These are phyloP conservation scores for Agaricus sinodeliciosus DNA, from an alignment of 768 basidiomycete species.

Conservation along the genomic window DNA sequence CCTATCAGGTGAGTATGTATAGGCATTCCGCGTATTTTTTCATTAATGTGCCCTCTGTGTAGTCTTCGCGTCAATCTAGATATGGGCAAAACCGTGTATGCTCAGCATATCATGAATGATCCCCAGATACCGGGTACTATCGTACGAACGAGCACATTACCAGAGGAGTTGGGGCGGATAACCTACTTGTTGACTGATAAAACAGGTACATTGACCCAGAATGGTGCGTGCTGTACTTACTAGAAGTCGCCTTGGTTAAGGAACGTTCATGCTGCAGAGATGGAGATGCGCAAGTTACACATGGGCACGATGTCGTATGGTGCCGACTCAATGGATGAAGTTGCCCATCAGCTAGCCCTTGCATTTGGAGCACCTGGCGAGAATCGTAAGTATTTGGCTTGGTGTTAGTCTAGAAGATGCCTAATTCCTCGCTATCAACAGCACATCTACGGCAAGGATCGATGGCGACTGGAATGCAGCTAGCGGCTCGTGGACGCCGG, in stretches of 20 bases:
- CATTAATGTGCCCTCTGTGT: constrained; percentile 3
- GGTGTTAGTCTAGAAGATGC: not conserved
- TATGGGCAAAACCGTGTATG: constrained; percentile 99
- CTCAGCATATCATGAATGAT: constrained; percentile 92
- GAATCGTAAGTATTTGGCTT: constrained; percentile 29
- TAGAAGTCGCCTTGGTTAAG: not conserved
- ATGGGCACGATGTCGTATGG: constrained; percentile 99
- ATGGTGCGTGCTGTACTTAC: constrained; percentile 45
- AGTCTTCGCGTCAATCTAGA: constrained; percentile 98
- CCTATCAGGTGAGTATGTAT: constrained; percentile 77
- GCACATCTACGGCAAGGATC: constrained; percentile 47
- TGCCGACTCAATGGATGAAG: constrained; percentile 98
- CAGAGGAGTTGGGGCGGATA: constrained; percentile 92
- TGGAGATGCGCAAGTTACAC: constrained; percentile 94
- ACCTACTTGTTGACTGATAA: constrained; percentile 97
- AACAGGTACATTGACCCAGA: constrained; percentile 96
- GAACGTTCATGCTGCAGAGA: not conserved
- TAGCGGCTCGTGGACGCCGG: constrained; percentile 81
- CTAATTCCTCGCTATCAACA: constrained; percentile 8
- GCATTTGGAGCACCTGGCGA: constrained; percentile 70
- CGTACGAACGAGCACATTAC: constrained; percentile 94
- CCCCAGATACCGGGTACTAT: constrained; percentile 90
- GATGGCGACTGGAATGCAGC: constrained; percentile 65
- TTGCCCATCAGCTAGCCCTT: constrained; percentile 82
- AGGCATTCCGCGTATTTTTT: not conserved